Percentiles rank a stretch among this genome's conserved stretches.
These are phyloP conservation scores for Serendipita sp. DNA, from an alignment of 768 basidiomycete genomes.

Conservation along the genomic window DNA sequence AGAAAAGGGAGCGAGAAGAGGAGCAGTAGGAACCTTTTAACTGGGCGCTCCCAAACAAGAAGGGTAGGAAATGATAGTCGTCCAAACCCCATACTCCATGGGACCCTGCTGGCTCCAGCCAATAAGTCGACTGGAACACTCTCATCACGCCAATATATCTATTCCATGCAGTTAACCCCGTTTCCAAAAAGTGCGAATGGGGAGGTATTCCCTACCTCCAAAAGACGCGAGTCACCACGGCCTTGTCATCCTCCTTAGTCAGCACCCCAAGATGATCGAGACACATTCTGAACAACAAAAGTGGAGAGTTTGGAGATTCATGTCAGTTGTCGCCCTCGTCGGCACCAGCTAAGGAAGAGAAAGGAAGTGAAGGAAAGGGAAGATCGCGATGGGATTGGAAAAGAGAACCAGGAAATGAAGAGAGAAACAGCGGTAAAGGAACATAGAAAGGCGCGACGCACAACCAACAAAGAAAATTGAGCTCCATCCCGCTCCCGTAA, in stretches of 20 bases:
- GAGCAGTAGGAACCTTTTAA: conserved; percentile 31
- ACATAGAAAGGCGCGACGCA: conserved; percentile 26
- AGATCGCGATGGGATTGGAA: too few relatives aligned
- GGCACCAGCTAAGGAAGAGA: too few relatives aligned
- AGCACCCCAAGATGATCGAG: conserved; percentile 57
- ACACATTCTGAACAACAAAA: conserved; percentile 43
- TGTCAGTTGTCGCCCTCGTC: too few relatives aligned
- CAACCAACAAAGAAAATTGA: conserved; percentile 97
- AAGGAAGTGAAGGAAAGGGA: too few relatives aligned
- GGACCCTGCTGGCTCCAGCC: conserved; percentile 97
- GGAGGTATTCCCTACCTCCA: conserved; percentile 50
- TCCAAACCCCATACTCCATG: conserved; percentile 97
- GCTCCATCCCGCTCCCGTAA: conserved; percentile 99
- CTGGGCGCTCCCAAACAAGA: conserved; percentile 75
- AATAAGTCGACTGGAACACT: conserved; percentile 78
- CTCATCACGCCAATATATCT: conserved; percentile 73
- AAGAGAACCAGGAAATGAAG: too few relatives aligned
- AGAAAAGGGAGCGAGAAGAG: background rate
- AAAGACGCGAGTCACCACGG: conserved; percentile 74
- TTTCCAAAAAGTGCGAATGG: too few relatives aligned
- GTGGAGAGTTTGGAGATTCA: too few relatives aligned
- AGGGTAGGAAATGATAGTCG: conserved; percentile 92
- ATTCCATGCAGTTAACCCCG: too few relatives aligned
- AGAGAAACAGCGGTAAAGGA: background rate
- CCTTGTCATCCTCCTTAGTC: conserved; percentile 45